Evolutionary conservation across 2,329 filamentous ascomycete genomes (phyloP).

Genomic region (Penicillium sp.): DNA sequence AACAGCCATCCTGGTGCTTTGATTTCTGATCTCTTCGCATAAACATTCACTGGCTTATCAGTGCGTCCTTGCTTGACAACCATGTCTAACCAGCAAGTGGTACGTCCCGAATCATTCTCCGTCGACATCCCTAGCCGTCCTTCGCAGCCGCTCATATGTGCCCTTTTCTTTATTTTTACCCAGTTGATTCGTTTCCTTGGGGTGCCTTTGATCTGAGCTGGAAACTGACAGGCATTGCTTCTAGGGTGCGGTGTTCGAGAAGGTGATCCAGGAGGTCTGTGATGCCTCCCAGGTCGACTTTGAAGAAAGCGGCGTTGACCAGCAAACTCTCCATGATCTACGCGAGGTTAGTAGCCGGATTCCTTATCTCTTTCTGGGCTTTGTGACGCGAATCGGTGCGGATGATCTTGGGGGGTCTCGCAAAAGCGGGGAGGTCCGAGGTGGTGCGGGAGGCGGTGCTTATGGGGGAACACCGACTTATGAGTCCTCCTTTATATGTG

Average conservation of each 20-base stretch:
- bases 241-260: constrained; percentile 76
- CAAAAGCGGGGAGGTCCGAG: constrained; percentile 32
- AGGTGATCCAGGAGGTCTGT: constrained; percentile 91
- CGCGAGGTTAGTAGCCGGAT: constrained; percentile 66
- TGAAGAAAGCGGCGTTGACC: constrained; percentile 91
- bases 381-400: constrained; percentile 10
- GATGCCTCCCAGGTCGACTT: constrained; percentile 91
- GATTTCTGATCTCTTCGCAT: constrained; percentile 19
- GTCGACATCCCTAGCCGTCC: constrained; percentile 17
- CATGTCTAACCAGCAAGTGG: constrained; percentile 52
- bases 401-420: constrained; percentile 29
- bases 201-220: neutral
- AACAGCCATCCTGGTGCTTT: constrained; percentile 1
- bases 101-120: constrained; percentile 37
- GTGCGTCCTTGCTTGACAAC: constrained; percentile 14
- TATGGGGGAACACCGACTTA: constrained; percentile 41
- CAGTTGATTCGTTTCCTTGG: neutral
- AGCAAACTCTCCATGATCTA: constrained; percentile 81
- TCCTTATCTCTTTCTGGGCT: constrained; percentile 9
- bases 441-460: constrained; percentile 38
- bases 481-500: constrained; percentile 44
- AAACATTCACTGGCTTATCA: constrained; percentile 9
- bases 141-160: constrained; percentile 27
- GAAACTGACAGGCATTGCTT: constrained; percentile 30
- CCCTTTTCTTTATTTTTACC: neutral